A percentile compares a stretch with the other conserved stretches of the same genome.
phyloP scores from a whole-genome alignment of 192 early-diverging fungal genomes.

The Geranomyces variabilis region DNA sequence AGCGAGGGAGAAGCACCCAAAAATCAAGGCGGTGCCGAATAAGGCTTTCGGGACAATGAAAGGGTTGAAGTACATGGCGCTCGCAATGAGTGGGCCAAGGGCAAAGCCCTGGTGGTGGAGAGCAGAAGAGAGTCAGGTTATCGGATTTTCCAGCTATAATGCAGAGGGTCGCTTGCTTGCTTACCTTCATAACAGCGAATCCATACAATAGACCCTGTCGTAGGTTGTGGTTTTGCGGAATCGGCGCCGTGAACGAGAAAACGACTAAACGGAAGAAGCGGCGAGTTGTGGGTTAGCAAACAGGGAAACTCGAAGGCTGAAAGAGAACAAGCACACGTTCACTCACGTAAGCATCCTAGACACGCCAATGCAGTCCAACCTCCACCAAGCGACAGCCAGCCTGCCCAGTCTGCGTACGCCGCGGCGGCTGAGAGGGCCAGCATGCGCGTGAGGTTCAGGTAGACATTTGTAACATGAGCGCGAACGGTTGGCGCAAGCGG shows the following conservation, averaged over 20 bases:
- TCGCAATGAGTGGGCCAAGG: conserved; percentile 33
- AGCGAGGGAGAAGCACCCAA: conserved; percentile 50
- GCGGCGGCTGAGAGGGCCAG: conserved; percentile 30
- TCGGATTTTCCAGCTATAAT: too few species aligned
- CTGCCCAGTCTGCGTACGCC: conserved; percentile 26
- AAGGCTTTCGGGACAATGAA: conserved; percentile 38
- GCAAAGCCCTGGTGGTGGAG: conserved; percentile 22
- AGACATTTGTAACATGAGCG: conserved; percentile 37
- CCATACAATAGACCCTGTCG: conserved; percentile 32
- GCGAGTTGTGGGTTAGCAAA: neutral
- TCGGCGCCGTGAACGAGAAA: conserved; percentile 20
- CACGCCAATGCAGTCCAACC: conserved; percentile 22
- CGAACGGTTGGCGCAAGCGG: conserved; percentile 27
- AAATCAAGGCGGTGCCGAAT: conserved; percentile 48
- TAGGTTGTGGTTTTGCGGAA: conserved; percentile 1
- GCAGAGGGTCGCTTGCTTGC: too few species aligned
- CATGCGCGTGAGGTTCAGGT: conserved; percentile 38
- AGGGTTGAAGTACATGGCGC: conserved; percentile 35
- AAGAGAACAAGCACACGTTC: neutral
- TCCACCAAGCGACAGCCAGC: conserved; percentile 7
- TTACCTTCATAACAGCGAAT: conserved; percentile 18
- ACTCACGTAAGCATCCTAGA: conserved; percentile 30
- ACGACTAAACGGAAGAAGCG: conserved; percentile 10
- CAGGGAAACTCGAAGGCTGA: too few species aligned
- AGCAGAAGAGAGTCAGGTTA: too few species aligned